These are phyloP conservation scores for Prunus yedoensis DNA, from an alignment of 331 rosid genomes.

Conservation along the genomic window DNA sequence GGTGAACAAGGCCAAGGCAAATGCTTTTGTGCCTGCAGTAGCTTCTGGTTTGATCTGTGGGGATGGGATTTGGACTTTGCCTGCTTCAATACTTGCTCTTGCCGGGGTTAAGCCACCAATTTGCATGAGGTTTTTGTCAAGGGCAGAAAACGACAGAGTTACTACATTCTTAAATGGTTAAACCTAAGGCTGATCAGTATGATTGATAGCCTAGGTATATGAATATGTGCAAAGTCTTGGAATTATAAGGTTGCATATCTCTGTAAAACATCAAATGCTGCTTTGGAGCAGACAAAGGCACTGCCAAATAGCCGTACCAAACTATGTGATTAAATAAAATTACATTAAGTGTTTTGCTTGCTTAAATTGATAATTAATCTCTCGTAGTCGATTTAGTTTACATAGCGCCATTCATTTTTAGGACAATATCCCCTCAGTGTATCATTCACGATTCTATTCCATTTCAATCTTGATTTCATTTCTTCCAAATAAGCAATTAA, in stretches of 20 bases:
- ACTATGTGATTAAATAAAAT: background rate
- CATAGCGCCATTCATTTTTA: no score
- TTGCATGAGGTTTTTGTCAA: slow-evolving; percentile 76
- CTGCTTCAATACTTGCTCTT: slow-evolving; percentile 71
- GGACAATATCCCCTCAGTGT: no score
- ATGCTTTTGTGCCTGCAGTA: slow-evolving; percentile 70
- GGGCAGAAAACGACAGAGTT: slow-evolving; percentile 42
- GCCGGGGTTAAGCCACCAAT: slow-evolving; percentile 73
- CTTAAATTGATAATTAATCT: no score
- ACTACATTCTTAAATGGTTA: slow-evolving; percentile 26
- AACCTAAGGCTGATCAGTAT: background rate
- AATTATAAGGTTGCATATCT: background rate
- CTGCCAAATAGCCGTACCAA: background rate
- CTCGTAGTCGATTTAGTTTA: no score
- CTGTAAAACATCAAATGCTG: no score
- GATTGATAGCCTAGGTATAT: no score
- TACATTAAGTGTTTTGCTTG: background rate
- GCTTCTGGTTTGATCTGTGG: slow-evolving; percentile 91
- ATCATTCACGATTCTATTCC: background rate
- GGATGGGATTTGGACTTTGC: slow-evolving; percentile 73
- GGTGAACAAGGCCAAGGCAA: slow-evolving; percentile 59
- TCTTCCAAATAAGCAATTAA: background rate
- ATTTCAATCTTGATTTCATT: background rate
- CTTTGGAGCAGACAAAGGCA: background rate
- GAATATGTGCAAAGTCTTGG: background rate